Conservation (phyloP, 495 filamentous ascomycete species). For the Neurospora sp. region DNA sequence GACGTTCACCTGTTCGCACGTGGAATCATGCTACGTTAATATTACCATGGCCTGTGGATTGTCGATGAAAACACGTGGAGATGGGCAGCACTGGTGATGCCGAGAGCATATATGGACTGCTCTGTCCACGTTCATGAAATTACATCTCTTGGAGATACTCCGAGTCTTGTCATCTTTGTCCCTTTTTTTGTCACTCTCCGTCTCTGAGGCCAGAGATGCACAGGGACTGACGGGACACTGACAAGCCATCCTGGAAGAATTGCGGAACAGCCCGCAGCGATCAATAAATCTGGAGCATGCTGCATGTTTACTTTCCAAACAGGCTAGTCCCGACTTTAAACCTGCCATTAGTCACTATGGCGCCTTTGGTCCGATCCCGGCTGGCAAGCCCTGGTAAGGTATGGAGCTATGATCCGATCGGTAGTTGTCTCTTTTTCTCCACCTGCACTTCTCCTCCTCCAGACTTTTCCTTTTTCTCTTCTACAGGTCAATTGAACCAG, state of each 20-base stretch:
- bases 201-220: neutral
- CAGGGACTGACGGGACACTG: neutral
- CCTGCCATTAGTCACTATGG: neutral
- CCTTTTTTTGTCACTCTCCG: neutral
- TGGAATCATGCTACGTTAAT: neutral
- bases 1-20: neutral
- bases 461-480: neutral
- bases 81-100: neutral
- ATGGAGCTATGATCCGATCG: neutral
- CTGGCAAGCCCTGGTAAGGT: neutral
- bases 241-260: neutral
- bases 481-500: slow-evolving; percentile 18
- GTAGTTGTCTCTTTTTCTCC: neutral
- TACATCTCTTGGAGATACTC: neutral
- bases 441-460: neutral
- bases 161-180: neutral
- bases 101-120: neutral
- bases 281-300: neutral
- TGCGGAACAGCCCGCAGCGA: neutral
- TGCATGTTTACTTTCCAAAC: neutral
- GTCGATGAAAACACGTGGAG: neutral
- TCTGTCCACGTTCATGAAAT: neutral
- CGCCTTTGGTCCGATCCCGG: neutral
- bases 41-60: neutral
- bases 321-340: neutral